Conservation (phyloP, 2,329 filamentous ascomycete genomes). For the Cladorrhinum sp. region DNA sequence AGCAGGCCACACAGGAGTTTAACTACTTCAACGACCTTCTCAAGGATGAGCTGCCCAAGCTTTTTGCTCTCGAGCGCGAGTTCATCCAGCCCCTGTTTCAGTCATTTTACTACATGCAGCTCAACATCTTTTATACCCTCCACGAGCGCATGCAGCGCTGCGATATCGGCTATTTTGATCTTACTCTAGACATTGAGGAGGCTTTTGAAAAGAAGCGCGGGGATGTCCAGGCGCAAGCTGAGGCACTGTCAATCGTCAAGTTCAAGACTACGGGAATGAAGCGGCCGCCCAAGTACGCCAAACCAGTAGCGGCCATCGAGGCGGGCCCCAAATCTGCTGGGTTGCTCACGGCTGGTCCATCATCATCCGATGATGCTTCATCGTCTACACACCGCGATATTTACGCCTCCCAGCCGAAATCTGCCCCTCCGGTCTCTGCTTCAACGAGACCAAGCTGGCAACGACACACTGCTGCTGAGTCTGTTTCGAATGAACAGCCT, state of each 20-base stretch:
- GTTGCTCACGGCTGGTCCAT: slow-evolving; percentile 50
- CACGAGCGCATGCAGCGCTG: slow-evolving; percentile 97
- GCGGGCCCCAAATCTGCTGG: slow-evolving; percentile 48
- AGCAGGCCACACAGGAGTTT: slow-evolving; percentile 90
- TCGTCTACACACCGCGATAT: slow-evolving; percentile 16
- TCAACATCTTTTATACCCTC: slow-evolving; percentile 98
- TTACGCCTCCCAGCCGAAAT: background rate
- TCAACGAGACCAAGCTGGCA: slow-evolving; percentile 20
- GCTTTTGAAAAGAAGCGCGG: slow-evolving; percentile 87
- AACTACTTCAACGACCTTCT: slow-evolving; percentile 97
- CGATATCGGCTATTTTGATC: slow-evolving; percentile 96
- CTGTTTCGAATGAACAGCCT: slow-evolving; percentile 52
- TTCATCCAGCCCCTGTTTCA: slow-evolving; percentile 98
- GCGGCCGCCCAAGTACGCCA: slow-evolving; percentile 56
- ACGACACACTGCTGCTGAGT: slow-evolving; percentile 29
- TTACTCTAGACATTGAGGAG: slow-evolving; percentile 85
- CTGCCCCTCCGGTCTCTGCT: slow-evolving; percentile 24
- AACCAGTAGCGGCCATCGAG: slow-evolving; percentile 54
- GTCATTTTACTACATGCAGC: slow-evolving; percentile 99
- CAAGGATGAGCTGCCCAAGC: slow-evolving; percentile 90
- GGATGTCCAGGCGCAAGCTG: slow-evolving; percentile 79
- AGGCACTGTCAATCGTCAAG: slow-evolving; percentile 78
- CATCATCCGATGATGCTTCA: background rate
- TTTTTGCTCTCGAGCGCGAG: slow-evolving; percentile 85
- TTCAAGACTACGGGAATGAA: slow-evolving; percentile 84